Evolutionary conservation across 2,329 filamentous ascomycete species (phyloP), one percentile per base, ranked within the genome.

Genomic region (Sclerotiophoma versabilis): DNA sequence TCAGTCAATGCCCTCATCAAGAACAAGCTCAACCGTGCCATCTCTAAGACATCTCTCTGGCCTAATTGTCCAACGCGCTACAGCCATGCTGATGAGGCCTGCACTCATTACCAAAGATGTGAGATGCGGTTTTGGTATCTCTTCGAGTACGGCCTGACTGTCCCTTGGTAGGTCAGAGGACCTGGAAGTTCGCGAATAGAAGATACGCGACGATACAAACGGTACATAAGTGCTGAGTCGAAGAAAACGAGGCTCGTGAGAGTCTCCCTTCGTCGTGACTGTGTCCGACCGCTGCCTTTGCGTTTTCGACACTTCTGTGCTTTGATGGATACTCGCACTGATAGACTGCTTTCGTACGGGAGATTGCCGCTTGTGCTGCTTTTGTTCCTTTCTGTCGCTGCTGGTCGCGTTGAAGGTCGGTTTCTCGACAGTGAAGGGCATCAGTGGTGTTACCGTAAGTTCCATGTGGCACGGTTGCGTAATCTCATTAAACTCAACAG

Each of bases 401-500:
- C 17, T n/a, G 15, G 39, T 15, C 11, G 20, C 8, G 7, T 9
- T 32, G 39, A 41, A 45, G 23, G 11, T 17, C 23, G 46, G 29
- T 19, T 44, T 57, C 7, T 67, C 58, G 11, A 54, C 56, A 12
- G 55, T 49, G 34, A 69, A 68, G 0, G 70, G 65, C n/a, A 65
- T 69, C n/a, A 70, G 55, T 20, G 69, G 66, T 5, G 59, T 63
- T 11, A 51, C 55, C 19, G 55, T 62, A 5, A 67, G 62, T 11
- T 69, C 60, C 39, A 68, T 62, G 5, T 65, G 60, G 22, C 69
- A 72, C 4, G 66, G 68, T 37, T 68, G 66, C 57, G 70, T 63
- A 29, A 68, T 65, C 46, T 73, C 70, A 32, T 72, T 68, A 44
- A 73, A 69, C 23, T 70, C 63, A 3, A 74, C 60, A n/a, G 70